Conservation (phyloP, 2,329 filamentous ascomycete genomes). For the Colletotrichum tanaceti region DNA sequence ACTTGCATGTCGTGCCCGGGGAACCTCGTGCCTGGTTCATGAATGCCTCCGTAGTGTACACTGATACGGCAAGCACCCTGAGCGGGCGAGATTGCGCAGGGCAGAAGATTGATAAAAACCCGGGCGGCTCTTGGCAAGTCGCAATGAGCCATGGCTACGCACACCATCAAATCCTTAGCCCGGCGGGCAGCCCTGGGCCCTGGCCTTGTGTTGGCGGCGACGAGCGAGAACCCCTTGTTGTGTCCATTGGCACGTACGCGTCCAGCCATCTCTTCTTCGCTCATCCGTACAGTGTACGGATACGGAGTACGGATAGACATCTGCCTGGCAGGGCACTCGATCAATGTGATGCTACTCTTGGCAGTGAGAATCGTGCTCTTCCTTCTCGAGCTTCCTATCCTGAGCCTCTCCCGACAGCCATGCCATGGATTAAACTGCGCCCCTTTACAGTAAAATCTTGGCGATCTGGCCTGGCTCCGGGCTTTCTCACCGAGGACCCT, state of each 20-base stretch:
- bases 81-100: conserved; percentile 9
- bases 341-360: neutral
- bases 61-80: neutral
- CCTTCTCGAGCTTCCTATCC: conserved; percentile 4
- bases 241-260: conserved; percentile 3
- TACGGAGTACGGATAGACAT: too few species aligned
- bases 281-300: too few species aligned
- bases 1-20: conserved; percentile 8
- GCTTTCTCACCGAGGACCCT: conserved; percentile 19
- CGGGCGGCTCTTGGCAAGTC: conserved; percentile 16
- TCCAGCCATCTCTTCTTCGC: neutral
- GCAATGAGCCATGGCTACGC: neutral
- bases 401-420: conserved; percentile 8
- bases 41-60: neutral
- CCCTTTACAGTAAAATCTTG: conserved; percentile 3
- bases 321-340: neutral
- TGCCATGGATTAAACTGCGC: neutral
- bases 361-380: neutral
- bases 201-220: neutral
- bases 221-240: neutral
- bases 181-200: too few species aligned
- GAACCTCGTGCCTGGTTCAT: neutral
- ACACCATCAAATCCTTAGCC: conserved; percentile 3
- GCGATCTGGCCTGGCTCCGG: conserved; percentile 14
- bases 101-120: conserved; percentile 16